A percentile compares a stretch with the other conserved stretches of the same genome.
phyloP scores from a whole-genome alignment of 371 early-diverging fungal species.

The Rhizomucor miehei region DNA sequence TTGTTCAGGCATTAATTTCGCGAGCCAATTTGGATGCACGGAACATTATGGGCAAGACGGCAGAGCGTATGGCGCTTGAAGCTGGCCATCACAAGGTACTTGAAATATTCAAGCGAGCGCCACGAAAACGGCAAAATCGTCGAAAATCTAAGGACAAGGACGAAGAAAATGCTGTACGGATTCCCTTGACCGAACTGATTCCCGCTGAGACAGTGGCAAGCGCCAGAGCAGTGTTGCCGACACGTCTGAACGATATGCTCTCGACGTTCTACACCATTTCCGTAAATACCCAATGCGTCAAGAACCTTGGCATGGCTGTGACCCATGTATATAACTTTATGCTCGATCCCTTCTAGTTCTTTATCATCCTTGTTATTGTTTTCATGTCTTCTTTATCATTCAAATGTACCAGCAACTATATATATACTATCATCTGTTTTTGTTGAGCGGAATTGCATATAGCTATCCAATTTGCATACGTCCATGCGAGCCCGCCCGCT shows the following conservation, averaged over 20 bases:
- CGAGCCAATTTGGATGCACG: slow-evolving; percentile 17
- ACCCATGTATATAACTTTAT: slow-evolving; percentile 38
- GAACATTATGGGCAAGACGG: slow-evolving; percentile 38
- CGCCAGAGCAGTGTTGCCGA: slow-evolving; percentile 21
- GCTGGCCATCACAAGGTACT: slow-evolving; percentile 31
- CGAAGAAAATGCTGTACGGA: slow-evolving; percentile 15
- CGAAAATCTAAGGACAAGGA: not conserved
- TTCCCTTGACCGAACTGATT: slow-evolving; percentile 35
- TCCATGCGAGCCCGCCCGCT: too few relatives aligned
- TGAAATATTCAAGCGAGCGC: slow-evolving; percentile 17
- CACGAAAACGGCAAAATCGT: slow-evolving; percentile 1
- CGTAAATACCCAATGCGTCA: slow-evolving; percentile 21
- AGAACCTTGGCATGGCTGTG: slow-evolving; percentile 28
- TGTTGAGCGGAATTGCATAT: too few relatives aligned
- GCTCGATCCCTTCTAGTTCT: slow-evolving; percentile 36
- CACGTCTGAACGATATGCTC: slow-evolving; percentile 15
- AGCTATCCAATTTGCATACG: too few relatives aligned
- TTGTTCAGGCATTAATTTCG: slow-evolving; percentile 36
- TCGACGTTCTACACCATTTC: slow-evolving; percentile 31
- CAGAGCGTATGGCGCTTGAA: slow-evolving; percentile 34
- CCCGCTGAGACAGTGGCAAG: slow-evolving; percentile 20
- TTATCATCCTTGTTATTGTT: not conserved
- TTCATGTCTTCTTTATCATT: not conserved
- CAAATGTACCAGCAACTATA: too few relatives aligned
- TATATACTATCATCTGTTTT: too few relatives aligned